phyloP scores from a whole-genome alignment of 306 rosid genomes.

The Rosa rugosa region DNA sequence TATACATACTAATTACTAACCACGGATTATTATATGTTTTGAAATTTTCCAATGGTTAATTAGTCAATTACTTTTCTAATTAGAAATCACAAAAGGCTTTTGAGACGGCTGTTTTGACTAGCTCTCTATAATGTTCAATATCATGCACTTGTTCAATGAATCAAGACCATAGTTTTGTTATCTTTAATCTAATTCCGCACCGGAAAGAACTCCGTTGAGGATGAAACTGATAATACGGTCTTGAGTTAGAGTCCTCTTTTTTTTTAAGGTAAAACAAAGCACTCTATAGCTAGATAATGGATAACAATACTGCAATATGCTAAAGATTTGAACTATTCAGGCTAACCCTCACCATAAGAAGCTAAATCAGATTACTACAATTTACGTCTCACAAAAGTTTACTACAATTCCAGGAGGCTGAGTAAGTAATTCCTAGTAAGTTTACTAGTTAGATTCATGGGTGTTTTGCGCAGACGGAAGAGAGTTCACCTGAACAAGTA shows the following conservation, averaged over 20 bases:
- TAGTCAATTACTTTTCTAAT: conserved; percentile 21
- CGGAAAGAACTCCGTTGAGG: background rate
- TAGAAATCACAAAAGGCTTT: conserved; percentile 8
- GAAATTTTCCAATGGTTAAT: background rate
- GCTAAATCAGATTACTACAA: background rate
- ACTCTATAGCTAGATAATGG: too few species aligned
- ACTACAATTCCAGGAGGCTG: background rate
- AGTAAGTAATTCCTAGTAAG: background rate
- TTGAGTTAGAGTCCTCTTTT: too few species aligned
- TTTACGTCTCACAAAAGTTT: background rate
- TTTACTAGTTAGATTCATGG: background rate
- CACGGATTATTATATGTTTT: background rate
- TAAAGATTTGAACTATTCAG: background rate
- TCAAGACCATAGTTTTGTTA: background rate
- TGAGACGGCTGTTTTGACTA: conserved; percentile 62
- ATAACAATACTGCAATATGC: too few species aligned
- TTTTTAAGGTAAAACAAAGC: too few species aligned
- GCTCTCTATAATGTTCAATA: background rate
- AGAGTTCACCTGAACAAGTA: background rate
- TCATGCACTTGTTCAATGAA: background rate
- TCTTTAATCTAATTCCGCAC: background rate
- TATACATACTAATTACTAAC: background rate
- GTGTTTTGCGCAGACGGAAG: background rate
- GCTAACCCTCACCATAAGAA: background rate
- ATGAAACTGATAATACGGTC: background rate